Conservation (phyloP, 441 rosid genomes). For the Sinapis alba region DNA sequence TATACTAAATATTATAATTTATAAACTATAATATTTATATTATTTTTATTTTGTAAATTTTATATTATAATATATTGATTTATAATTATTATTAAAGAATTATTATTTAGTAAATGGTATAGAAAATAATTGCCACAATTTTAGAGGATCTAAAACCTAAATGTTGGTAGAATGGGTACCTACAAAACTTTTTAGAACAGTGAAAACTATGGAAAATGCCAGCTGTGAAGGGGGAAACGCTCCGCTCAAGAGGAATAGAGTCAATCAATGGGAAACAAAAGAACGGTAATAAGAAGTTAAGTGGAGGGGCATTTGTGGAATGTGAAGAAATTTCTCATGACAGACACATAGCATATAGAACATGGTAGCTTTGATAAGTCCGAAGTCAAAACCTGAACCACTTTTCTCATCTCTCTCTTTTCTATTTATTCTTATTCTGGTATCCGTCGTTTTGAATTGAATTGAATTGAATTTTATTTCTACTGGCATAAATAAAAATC, state of each 20-base stretch:
- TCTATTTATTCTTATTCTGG: not conserved
- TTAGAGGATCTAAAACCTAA: not conserved
- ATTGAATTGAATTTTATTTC: not conserved
- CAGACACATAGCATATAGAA: not conserved
- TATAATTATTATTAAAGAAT: not conserved
- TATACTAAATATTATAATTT: no score
- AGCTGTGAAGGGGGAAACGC: not conserved
- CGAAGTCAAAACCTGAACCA: constrained; percentile 4
- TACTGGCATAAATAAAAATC: not conserved
- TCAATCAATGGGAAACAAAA: not conserved
- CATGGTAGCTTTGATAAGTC: not conserved
- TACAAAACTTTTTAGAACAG: no score
- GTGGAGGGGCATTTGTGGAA: not conserved
- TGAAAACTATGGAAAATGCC: not conserved
- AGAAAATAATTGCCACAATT: not conserved
- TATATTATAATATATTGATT: no score
- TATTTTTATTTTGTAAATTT: no score
- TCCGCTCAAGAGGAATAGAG: not conserved
- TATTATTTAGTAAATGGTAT: not conserved
- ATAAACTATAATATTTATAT: no score
- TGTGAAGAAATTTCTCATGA: not conserved
- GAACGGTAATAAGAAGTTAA: not conserved
- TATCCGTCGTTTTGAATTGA: not conserved
- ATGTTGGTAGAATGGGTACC: no score
- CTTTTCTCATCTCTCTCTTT: not conserved